phyloP scores from a whole-genome alignment of 2,329 filamentous ascomycete genomes.

The Zymoseptoria passerinii region DNA sequence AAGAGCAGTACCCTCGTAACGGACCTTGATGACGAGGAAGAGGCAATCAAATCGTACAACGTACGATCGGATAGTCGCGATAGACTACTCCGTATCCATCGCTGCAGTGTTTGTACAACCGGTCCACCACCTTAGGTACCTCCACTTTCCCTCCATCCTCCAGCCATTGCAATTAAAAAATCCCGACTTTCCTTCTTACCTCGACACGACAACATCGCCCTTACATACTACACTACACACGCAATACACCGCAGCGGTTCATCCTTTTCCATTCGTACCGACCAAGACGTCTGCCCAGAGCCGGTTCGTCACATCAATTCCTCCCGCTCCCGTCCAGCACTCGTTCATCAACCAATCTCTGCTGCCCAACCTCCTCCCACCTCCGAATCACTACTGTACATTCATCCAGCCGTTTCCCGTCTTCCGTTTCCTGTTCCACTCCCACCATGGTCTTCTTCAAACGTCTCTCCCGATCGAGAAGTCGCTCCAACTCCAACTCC shows the following conservation, averaged over 20 bases:
- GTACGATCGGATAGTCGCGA: background rate
- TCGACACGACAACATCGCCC: background rate
- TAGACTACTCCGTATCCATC: background rate
- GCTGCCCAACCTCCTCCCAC: background rate
- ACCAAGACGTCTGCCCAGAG: background rate
- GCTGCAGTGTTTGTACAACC: background rate
- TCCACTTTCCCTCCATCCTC: background rate
- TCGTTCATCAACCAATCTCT: background rate
- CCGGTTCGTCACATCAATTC: background rate
- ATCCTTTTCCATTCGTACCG: background rate
- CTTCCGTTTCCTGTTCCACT: background rate
- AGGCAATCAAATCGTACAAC: background rate
- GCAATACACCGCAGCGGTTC: background rate
- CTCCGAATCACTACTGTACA: background rate
- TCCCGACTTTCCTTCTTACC: background rate
- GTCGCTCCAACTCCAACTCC: slow-evolving; percentile 41
- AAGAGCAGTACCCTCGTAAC: too few relatives aligned
- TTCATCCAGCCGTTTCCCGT: background rate
- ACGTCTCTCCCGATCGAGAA: slow-evolving; percentile 36
- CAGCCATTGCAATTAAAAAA: background rate
- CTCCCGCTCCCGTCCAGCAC: background rate
- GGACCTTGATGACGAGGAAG: background rate
- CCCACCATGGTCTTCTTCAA: slow-evolving; percentile 41
- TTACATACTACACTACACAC: background rate
- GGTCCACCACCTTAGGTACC: too few relatives aligned